A percentile compares a stretch with the other conserved stretches of the same genome.
These are phyloP conservation scores for Turnera subulata DNA, from an alignment of 345 rosid genomes.

Conservation along the genomic window DNA sequence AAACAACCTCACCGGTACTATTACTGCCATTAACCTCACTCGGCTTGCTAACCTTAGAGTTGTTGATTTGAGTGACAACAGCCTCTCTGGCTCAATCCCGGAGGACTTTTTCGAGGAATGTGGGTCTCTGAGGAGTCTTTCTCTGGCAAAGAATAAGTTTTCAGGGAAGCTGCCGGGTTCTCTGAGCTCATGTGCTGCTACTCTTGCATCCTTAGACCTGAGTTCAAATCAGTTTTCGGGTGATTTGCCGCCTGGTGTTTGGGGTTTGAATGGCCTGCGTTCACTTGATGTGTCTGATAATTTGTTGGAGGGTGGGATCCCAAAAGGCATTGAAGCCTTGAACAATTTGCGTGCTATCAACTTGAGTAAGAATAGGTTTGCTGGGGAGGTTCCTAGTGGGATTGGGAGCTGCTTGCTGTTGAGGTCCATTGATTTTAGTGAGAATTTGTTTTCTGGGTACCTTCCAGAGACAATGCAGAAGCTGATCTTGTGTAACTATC, in stretches of 20 bases:
- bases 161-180: slow-evolving; percentile 72
- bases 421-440: slow-evolving; percentile 66
- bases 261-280: slow-evolving; percentile 69
- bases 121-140: slow-evolving; percentile 61
- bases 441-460: slow-evolving; percentile 59
- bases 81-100: slow-evolving; percentile 58
- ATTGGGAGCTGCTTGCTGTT: slow-evolving; percentile 73
- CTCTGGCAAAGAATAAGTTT: slow-evolving; percentile 66
- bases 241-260: slow-evolving; percentile 54
- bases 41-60: slow-evolving; percentile 42
- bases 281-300: slow-evolving; percentile 74
- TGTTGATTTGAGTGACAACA: slow-evolving; percentile 57
- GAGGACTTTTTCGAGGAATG: slow-evolving; percentile 76
- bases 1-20: slow-evolving; percentile 61
- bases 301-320: slow-evolving; percentile 64
- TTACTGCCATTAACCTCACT: slow-evolving; percentile 49
- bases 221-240: slow-evolving; percentile 75
- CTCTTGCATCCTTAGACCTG: slow-evolving; percentile 60
- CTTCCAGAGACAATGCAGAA: slow-evolving; percentile 64
- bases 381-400: slow-evolving; percentile 57
- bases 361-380: slow-evolving; percentile 53
- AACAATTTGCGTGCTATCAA: slow-evolving; percentile 59
- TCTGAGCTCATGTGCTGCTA: slow-evolving; percentile 60
- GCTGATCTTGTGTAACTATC: slow-evolving; percentile 58
- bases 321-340: slow-evolving; percentile 48